Conservation (phyloP, 331 rosid genomes). For the Cydonia oblonga region DNA sequence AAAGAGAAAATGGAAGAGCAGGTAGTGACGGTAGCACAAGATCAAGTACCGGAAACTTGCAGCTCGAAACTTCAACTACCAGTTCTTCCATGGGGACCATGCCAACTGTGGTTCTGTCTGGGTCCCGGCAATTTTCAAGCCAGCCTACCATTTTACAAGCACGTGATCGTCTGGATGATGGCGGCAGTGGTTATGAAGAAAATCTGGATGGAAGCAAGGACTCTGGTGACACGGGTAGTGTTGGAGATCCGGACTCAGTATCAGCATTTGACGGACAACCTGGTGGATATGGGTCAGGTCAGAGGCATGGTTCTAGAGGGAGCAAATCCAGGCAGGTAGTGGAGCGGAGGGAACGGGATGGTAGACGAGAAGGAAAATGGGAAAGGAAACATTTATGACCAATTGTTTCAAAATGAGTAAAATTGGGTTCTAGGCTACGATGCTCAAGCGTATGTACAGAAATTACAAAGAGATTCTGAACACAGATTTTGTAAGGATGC, state of each 20-base stretch:
- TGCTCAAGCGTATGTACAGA: background rate
- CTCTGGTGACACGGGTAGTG: slow-evolving; percentile 77
- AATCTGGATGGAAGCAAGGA: slow-evolving; percentile 86
- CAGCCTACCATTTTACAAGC: slow-evolving; percentile 80
- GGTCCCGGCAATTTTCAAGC: slow-evolving; percentile 58
- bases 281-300: slow-evolving; percentile 57
- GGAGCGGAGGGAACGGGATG: slow-evolving; percentile 75
- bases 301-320: slow-evolving; percentile 78
- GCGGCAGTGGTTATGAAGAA: slow-evolving; percentile 67
- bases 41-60: slow-evolving; percentile 42
- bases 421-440: background rate
- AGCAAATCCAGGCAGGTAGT: slow-evolving; percentile 69
- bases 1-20: slow-evolving; percentile 80
- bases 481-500: background rate
- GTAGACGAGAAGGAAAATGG: slow-evolving; percentile 91
- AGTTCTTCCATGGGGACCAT: slow-evolving; percentile 37
- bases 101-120: slow-evolving; percentile 66
- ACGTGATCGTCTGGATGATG: slow-evolving; percentile 74
- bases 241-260: slow-evolving; percentile 68
- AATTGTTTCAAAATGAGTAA: background rate
- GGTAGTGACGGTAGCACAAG: slow-evolving; percentile 62
- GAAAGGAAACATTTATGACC: slow-evolving; percentile 72
- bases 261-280: slow-evolving; percentile 74
- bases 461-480: background rate
- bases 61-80: slow-evolving; percentile 46